Percentiles rank a stretch among this genome's conserved stretches.
Evolutionary conservation across 2,329 filamentous ascomycete species (phyloP).

Genomic region (Aspergillus aculeatus): DNA sequence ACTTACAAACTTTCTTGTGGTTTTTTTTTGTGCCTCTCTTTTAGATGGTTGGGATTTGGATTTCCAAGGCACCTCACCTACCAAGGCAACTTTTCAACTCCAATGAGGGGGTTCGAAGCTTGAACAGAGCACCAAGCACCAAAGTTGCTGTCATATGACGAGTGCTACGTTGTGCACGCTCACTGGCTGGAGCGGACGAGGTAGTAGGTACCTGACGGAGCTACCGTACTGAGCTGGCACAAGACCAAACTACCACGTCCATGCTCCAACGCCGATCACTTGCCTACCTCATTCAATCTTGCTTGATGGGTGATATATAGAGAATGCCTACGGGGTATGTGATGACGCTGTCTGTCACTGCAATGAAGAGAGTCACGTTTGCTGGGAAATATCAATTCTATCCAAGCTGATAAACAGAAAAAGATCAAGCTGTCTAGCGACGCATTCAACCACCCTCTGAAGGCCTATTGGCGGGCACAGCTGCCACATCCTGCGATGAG

Average conservation of each 20-base stretch:
- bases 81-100: neutral
- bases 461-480: slow-evolving; percentile 4
- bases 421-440: slow-evolving; percentile 9
- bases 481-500: slow-evolving; percentile 11
- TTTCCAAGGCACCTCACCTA: neutral
- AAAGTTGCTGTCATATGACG: slow-evolving; percentile 8
- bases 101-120: neutral
- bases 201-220: slow-evolving; percentile 8
- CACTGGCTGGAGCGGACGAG: slow-evolving; percentile 12
- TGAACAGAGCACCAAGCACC: neutral
- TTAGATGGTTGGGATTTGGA: neutral
- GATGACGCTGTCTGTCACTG: slow-evolving; percentile 19
- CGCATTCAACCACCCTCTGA: slow-evolving; percentile 1
- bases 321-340: slow-evolving; percentile 16
- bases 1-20: neutral
- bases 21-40: neutral
- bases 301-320: slow-evolving; percentile 14
- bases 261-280: slow-evolving; percentile 12
- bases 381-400: slow-evolving; percentile 13
- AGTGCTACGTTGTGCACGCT: slow-evolving; percentile 20
- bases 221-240: slow-evolving; percentile 4
- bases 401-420: slow-evolving; percentile 10
- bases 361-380: slow-evolving; percentile 8
- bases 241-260: slow-evolving; percentile 10
- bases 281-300: neutral